Evolutionary conservation across 176 grass and related monocot genomes (phyloP), one percentile per base, ranked within the genome.

Genomic region (Aegilops sharonensis): DNA sequence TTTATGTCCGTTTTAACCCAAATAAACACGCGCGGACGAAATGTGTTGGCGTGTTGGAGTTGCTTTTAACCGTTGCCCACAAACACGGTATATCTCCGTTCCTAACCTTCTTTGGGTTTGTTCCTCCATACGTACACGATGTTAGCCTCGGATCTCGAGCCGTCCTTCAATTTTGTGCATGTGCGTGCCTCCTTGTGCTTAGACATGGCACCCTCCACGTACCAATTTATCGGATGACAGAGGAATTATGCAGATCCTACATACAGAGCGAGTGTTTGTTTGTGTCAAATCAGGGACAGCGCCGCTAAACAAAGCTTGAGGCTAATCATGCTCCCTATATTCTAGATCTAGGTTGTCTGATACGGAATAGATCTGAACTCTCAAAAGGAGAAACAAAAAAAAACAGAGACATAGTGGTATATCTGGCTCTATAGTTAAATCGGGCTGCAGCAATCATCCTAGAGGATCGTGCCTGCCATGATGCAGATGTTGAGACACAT

Each of bases 141-240:
- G 18, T 9, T 59, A 8, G 72, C 72, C 72, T 90, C 56, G 79
- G 73, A 90, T 90, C 84, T 83, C 64, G 75, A 35, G 9, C 80
- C 39, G 34, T 72, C n/a, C 24, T 25, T 10, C n/a, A 9, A 64
- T 34, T 25, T 32, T 78, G 68, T 83, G 85, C 85, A 87, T 91
- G 81, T 34, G 75, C 32, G 30, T 32, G 32, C 4, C 32, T 32
- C 32, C 32, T 32, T 32, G 3, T 32, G 3, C 36, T 25, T 43
- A 61, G 85, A 75, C 89, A 87, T 2, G 42, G 3, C 42, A 6
- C 18, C 0, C 54, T 9, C 18, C 18, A 21, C 7, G 54, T 8
- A 59, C 8, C 18, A 59, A 59, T 21, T 8, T 59, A 59, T 59
- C 18, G 18, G 7, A 59, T 21, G 54, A 59, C 7, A 21, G 6